These are phyloP conservation scores for Cyberlindnera suaveolens DNA, from an alignment of 805 yeast species.

Conservation along the genomic window DNA sequence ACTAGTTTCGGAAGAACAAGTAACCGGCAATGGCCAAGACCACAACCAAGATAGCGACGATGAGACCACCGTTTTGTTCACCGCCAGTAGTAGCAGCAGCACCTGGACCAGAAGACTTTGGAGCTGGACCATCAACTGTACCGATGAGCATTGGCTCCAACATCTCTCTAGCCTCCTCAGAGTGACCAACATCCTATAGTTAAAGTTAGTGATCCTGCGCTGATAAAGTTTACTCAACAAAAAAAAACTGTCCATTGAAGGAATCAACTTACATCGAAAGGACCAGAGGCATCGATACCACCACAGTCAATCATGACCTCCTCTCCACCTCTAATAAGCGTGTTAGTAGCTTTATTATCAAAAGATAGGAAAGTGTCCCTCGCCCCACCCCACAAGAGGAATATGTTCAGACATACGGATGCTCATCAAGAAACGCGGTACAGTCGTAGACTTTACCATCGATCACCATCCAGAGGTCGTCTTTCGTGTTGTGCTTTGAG, in stretches of 20 bases:
- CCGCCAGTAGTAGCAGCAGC: slow-evolving; percentile 22
- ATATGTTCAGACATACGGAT: slow-evolving; percentile 41
- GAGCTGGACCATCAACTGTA: slow-evolving; percentile 60
- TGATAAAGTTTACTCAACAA: slow-evolving; percentile 11
- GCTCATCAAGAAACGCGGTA: slow-evolving; percentile 48
- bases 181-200: slow-evolving; percentile 83
- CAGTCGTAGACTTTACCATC: slow-evolving; percentile 68
- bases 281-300: slow-evolving; percentile 78
- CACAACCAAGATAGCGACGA: slow-evolving; percentile 17
- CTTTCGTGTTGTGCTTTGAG: slow-evolving; percentile 63
- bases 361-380: neutral
- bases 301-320: slow-evolving; percentile 79
- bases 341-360: slow-evolving; percentile 24
- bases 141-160: slow-evolving; percentile 70
- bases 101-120: slow-evolving; percentile 13
- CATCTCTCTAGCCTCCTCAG: slow-evolving; percentile 87
- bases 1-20: slow-evolving; percentile 5
- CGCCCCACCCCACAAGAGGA: neutral
- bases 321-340: slow-evolving; percentile 55
- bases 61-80: slow-evolving; percentile 20
- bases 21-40: slow-evolving; percentile 19
- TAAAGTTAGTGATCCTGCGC: neutral
- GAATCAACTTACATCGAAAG: slow-evolving; percentile 47
- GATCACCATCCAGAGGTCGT: slow-evolving; percentile 80
- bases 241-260: slow-evolving; percentile 16